Evolutionary conservation across 768 basidiomycete genomes (phyloP).

Genomic region (Lyophyllum semitale): DNA sequence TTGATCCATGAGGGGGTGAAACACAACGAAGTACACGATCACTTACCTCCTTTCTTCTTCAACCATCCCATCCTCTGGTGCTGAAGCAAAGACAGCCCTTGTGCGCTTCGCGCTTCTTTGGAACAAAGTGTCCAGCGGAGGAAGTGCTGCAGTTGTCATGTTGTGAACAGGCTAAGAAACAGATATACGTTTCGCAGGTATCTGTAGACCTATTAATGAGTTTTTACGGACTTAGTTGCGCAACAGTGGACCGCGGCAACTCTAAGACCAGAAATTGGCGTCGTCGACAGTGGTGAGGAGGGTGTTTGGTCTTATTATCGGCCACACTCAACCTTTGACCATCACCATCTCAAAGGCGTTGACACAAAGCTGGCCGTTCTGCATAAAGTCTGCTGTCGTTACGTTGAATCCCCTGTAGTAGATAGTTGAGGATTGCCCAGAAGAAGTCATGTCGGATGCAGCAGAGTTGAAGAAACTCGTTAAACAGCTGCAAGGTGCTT

Average conservation of each 20-base stretch:
- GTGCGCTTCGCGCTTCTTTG: slow-evolving; percentile 71
- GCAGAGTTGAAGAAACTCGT: slow-evolving; percentile 79
- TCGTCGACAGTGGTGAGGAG: slow-evolving; percentile 11
- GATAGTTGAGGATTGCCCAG: slow-evolving; percentile 29
- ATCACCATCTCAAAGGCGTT: slow-evolving; percentile 17
- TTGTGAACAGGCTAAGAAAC: not conserved
- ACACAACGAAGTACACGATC: not conserved
- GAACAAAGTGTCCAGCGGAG: slow-evolving; percentile 68
- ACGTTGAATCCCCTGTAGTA: slow-evolving; percentile 30
- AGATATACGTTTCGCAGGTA: not conserved
- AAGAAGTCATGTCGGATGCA: slow-evolving; percentile 47
- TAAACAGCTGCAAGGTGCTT: slow-evolving; percentile 72
- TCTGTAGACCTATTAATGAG: not conserved
- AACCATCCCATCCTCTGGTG: slow-evolving; percentile 55
- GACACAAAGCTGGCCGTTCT: slow-evolving; percentile 16
- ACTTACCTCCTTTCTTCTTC: slow-evolving; percentile 76
- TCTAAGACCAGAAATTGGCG: not conserved
- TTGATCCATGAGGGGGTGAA: not conserved
- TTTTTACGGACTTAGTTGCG: slow-evolving; percentile 2
- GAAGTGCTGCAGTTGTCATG: slow-evolving; percentile 53
- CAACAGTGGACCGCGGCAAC: not conserved
- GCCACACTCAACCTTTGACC: slow-evolving; percentile 17
- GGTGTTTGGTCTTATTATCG: slow-evolving; percentile 25
- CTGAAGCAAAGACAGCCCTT: slow-evolving; percentile 66
- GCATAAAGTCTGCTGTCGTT: slow-evolving; percentile 20